Conservation (phyloP, 192 early-diverging fungal species). For the Coemansia sp. region DNA sequence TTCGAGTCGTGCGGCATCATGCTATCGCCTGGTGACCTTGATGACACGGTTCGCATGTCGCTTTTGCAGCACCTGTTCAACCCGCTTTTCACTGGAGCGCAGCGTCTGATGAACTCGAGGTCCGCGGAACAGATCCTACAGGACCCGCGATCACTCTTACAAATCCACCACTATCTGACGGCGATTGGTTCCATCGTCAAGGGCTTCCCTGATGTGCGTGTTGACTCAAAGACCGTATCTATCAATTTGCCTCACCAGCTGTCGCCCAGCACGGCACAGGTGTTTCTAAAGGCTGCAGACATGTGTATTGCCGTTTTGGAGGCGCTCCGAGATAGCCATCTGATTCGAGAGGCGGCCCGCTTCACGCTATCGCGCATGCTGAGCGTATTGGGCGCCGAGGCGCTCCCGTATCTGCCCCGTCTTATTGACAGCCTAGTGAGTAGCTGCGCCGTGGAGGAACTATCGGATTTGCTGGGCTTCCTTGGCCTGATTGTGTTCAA, state of each 20-base stretch:
- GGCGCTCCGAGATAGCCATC: constrained; percentile 60
- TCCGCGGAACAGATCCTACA: constrained; percentile 59
- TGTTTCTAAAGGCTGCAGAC: constrained; percentile 81
- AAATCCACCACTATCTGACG: constrained; percentile 79
- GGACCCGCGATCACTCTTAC: constrained; percentile 69
- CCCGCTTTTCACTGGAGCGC: constrained; percentile 76
- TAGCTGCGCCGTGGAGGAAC: constrained; percentile 74
- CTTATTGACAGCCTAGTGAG: constrained; percentile 76
- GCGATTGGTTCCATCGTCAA: constrained; percentile 84
- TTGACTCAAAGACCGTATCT: constrained; percentile 40
- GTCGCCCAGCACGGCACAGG: constrained; percentile 48
- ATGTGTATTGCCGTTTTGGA: constrained; percentile 72
- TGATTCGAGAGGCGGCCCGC: constrained; percentile 69
- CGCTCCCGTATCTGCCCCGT: constrained; percentile 76
- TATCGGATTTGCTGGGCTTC: constrained; percentile 84
- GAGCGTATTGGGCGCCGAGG: constrained; percentile 78
- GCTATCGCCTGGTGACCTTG: constrained; percentile 76
- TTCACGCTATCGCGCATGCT: constrained; percentile 87
- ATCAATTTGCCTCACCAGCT: constrained; percentile 42
- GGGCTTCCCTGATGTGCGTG: constrained; percentile 64
- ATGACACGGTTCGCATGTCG: constrained; percentile 70
- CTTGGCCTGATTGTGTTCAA: constrained; percentile 84
- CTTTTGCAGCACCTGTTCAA: constrained; percentile 67
- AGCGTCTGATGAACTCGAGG: constrained; percentile 64
- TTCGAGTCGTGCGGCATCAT: constrained; percentile 92